Conservation (phyloP, 2,329 filamentous ascomycete genomes). For the Aspergillus phoenicis region DNA sequence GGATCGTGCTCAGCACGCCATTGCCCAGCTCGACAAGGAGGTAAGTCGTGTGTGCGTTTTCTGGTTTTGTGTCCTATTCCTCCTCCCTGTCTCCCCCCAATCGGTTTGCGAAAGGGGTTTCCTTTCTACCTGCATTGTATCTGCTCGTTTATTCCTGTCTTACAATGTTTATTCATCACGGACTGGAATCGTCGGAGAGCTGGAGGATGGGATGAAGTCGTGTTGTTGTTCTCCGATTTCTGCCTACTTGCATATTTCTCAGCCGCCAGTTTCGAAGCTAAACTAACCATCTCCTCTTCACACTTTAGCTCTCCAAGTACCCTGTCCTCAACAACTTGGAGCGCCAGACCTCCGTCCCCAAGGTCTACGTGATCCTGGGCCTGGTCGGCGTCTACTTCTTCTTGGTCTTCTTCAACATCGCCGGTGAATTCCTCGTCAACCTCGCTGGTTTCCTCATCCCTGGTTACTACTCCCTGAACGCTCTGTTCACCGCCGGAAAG, state of each 20-base stretch:
- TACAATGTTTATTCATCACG: too few relatives aligned
- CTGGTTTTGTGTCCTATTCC: slow-evolving; percentile 18
- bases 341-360: slow-evolving; percentile 68
- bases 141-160: background rate
- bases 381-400: slow-evolving; percentile 69
- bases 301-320: slow-evolving; percentile 65
- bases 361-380: slow-evolving; percentile 68
- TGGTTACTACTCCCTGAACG: slow-evolving; percentile 67
- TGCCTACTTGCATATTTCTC: slow-evolving; percentile 13
- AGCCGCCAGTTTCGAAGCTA: background rate
- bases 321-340: slow-evolving; percentile 68
- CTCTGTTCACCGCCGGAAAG: slow-evolving; percentile 62
- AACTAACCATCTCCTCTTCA: slow-evolving; percentile 18
- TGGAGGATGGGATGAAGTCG: background rate
- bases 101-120: background rate
- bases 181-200: background rate
- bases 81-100: background rate
- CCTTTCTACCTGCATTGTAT: background rate
- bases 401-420: slow-evolving; percentile 72
- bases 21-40: slow-evolving; percentile 70
- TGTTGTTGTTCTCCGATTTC: background rate
- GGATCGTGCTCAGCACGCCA: slow-evolving; percentile 64
- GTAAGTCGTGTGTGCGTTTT: slow-evolving; percentile 46
- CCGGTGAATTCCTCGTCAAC: slow-evolving; percentile 69
- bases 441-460: slow-evolving; percentile 67